Evolutionary conservation across 2,329 filamentous ascomycete genomes (phyloP).

Genomic region (Zelopaecilomyces penicillatus): DNA sequence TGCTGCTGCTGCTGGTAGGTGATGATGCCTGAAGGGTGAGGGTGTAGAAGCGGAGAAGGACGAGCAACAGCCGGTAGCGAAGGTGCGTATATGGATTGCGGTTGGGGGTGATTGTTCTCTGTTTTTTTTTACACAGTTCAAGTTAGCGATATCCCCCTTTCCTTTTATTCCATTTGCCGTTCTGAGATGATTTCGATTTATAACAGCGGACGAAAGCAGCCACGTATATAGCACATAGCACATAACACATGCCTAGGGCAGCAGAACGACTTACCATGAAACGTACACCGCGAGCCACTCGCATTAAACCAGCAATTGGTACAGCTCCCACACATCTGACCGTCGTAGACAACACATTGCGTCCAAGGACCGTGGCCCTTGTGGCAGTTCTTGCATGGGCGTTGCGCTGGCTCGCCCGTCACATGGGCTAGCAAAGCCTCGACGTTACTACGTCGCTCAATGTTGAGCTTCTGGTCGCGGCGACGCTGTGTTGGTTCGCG

Average conservation of each 20-base stretch:
- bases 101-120: conserved; percentile 39
- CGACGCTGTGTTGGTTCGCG: conserved; percentile 45
- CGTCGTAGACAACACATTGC: conserved; percentile 49
- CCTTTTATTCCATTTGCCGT: neutral
- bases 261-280: conserved; percentile 41
- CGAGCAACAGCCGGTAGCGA: neutral
- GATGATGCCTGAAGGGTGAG: conserved; percentile 17
- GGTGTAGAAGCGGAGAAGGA: conserved; percentile 13
- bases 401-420: conserved; percentile 38
- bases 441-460: conserved; percentile 50
- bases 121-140: conserved; percentile 1
- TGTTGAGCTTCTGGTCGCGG: conserved; percentile 45
- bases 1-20: conserved; percentile 18
- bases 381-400: conserved; percentile 51
- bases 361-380: conserved; percentile 54
- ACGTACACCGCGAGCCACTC: conserved; percentile 50
- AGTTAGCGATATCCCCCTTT: conserved; percentile 25
- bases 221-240: no score
- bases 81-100: conserved; percentile 19
- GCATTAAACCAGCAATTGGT: conserved; percentile 59
- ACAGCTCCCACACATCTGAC: conserved; percentile 54
- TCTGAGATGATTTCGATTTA: neutral
- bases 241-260: no score
- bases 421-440: conserved; percentile 52
- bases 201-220: neutral